These are phyloP conservation scores for Beta lomatogona DNA, from an alignment of 179 eudicot genomes.

Conservation along the genomic window DNA sequence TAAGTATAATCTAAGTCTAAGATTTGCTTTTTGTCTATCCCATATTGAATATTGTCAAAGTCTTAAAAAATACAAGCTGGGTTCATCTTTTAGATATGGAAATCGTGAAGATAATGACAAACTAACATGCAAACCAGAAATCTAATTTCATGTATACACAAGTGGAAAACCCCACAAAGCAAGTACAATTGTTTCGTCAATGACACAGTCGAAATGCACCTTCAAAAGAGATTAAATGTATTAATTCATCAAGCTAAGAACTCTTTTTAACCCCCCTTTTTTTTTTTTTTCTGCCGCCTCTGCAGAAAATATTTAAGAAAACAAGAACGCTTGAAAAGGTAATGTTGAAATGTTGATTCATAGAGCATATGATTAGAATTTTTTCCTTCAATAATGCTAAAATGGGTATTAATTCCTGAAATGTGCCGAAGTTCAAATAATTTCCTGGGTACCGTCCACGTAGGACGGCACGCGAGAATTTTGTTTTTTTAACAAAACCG, in stretches of 20 bases:
- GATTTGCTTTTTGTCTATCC: background rate
- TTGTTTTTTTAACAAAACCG: no score
- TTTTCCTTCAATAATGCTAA: no score
- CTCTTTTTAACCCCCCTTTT: background rate
- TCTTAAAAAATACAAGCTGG: background rate
- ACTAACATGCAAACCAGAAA: background rate
- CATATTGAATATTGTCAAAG: constrained; percentile 1
- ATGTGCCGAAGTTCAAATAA: no score
- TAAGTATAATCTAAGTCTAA: background rate
- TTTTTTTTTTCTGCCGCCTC: background rate
- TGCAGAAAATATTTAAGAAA: background rate
- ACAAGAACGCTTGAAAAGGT: background rate
- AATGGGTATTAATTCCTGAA: no score
- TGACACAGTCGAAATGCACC: constrained; percentile 35
- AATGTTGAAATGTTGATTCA: constrained; percentile 1
- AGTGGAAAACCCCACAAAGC: background rate
- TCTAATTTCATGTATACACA: background rate
- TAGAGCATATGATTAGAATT: background rate
- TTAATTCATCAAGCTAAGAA: background rate
- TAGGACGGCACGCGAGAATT: no score
- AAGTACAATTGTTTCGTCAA: constrained; percentile 20
- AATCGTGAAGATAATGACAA: constrained; percentile 20
- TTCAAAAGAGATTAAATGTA: constrained; percentile 2
- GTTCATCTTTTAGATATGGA: constrained; percentile 15
- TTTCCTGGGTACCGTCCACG: no score